Evolutionary conservation across 129 eudicot genomes (phyloP), one percentile per base, ranked within the genome.

Genomic region (Arctium lappa): DNA sequence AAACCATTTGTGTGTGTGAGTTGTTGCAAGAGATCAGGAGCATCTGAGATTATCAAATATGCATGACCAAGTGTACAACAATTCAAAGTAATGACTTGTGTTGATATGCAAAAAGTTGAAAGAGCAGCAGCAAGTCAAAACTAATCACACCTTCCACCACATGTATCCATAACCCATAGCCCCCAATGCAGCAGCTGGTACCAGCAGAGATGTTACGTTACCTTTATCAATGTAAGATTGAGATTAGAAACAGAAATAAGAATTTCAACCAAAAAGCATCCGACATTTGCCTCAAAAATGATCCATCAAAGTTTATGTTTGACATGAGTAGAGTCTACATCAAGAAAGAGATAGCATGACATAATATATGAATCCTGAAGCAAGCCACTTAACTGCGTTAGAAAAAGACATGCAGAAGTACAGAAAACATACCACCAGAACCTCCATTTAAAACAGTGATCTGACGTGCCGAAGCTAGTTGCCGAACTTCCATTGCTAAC

Each of bases 81-180:
- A 66, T 66, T 22, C 18, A 56, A 56, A 66, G 71, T 22, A 66
- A 66, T 2, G 33, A 66, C 27, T 22, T 66, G 15, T 18, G 33
- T 66, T 66, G 70, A n/a, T 63, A 63, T 27, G 70, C 32, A 63
- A 63, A 63, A 18, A 22, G 7, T 63, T 22, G 33, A 63, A 63
- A 7, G 12, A 63, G 70, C 37, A 82, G 39, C 48, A 33, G 11
- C 11, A 82, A 80, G 22, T 27, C 29, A 63, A 76, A 4, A 72
- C n/a, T 9, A 18, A 50, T 22, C 56, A 38, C 76, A 94, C 97
- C 94, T 92, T 92, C 98, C 96, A 95, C 97, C 94, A 84, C 94
- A 95, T 92, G 84, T 92, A 92, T 68, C 93, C 97, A 84, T 94
- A 92, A 12, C 94, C 94, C 85, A 91, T 46, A 33, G 97, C 92